Base-by-base conservation (phyloP, 1,284 basidiomycete genomes). In the Puccinia triticina region DNA sequence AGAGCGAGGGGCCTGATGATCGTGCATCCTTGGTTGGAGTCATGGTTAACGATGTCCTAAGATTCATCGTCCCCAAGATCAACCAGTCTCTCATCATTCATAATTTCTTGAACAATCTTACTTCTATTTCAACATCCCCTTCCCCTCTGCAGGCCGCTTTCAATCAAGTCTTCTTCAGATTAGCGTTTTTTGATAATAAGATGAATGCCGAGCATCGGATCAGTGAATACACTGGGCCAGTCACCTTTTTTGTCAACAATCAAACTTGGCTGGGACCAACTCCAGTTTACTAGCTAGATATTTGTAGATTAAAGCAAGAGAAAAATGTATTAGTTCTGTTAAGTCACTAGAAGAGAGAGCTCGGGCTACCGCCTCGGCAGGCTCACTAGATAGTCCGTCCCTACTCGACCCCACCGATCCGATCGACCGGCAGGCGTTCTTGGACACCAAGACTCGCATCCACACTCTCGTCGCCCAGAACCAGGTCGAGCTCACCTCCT, bases 361-460 rank as follows among this genome's bases (percentile, higher is more conserved):
- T 90, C 92, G 0, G 89, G 89, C 0, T 85, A 93, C 74, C 88
- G 89, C 21, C 91, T 94, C 2, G 96, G 93, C 3, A 90, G 93
- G 46, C 99, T 95, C 90, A 98, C 96, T 87, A n/a, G n/a, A n/a
- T n/a, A 94, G 92, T 84, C 97, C 97, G 0, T 96, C 98, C 87
- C 91, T 99, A 8, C 87, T 96, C 82, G 90, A 92, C 32, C 89
- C 93, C 8, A 88, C 91, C 82, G 96, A 99, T 87, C 92, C 90
- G 83, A 94, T 98, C 11, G 86, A 89, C 0, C 85, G 86, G 2
- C 86, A 88, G 0, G 84, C 88, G 0, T 98, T 94, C 86, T 85
- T 88, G 11, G 77, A 86, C n/a, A 89, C 89, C 0, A 89, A 89
- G 73, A 84, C 84, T 0, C 86, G 89, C 1, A 90, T 96, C 4